These are phyloP conservation scores for Fagopyrum tataricum DNA, from an alignment of 148 eudicot genomes.

Conservation along the genomic window DNA sequence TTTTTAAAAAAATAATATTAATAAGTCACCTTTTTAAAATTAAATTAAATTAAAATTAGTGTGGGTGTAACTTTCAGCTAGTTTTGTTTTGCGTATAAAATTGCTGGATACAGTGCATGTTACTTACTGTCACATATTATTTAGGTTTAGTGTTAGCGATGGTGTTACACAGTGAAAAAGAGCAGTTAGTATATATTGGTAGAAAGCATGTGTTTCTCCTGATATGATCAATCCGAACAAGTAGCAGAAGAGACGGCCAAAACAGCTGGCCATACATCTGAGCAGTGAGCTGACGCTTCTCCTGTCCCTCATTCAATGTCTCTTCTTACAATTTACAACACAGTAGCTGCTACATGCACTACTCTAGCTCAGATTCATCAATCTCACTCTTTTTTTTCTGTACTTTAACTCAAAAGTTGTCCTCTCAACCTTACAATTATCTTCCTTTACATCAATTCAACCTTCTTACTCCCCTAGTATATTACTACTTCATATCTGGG, in stretches of 20 bases:
- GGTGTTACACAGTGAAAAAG: not conserved
- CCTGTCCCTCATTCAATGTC: conserved; percentile 8
- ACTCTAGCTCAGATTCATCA: conserved; percentile 6
- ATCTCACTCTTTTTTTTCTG: not conserved
- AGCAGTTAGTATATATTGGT: not conserved
- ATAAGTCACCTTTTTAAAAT: too few relatives aligned
- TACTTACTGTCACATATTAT: too few relatives aligned
- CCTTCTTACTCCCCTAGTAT: not conserved
- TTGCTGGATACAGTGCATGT: too few relatives aligned
- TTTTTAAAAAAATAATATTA: too few relatives aligned
- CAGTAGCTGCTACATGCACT: not conserved
- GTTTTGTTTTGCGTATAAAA: too few relatives aligned
- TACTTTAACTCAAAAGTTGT: conserved; percentile 7
- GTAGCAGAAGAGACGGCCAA: conserved; percentile 7
- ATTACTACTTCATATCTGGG: not conserved
- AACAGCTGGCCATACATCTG: conserved; percentile 7
- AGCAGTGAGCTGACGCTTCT: not conserved
- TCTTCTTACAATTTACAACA: conserved; percentile 1
- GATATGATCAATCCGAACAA: conserved; percentile 5
- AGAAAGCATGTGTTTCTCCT: conserved; percentile 13
- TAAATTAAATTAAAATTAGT: too few relatives aligned
- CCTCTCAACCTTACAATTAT: not conserved
- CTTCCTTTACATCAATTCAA: not conserved
- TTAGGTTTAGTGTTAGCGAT: too few relatives aligned
- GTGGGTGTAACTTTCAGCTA: too few relatives aligned